Conservation (phyloP, 345 rosid species). For the Brassica incana region DNA sequence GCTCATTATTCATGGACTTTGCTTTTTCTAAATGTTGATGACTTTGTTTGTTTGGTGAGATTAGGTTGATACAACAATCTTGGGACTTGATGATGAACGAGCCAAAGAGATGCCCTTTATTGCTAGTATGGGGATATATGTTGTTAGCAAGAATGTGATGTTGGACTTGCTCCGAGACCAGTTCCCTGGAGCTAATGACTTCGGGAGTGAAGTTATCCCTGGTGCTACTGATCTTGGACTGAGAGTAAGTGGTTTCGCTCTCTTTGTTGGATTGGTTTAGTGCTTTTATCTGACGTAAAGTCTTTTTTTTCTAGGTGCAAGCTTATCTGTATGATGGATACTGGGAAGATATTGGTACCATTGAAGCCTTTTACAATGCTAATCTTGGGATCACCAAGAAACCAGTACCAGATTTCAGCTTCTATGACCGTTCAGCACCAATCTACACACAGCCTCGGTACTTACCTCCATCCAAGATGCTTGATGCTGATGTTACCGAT, state of each 20-base stretch:
- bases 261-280: not conserved
- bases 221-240: slow-evolving; percentile 89
- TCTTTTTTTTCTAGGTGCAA: slow-evolving; percentile 64
- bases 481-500: slow-evolving; percentile 96
- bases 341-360: slow-evolving; percentile 98
- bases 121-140: slow-evolving; percentile 99
- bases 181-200: slow-evolving; percentile 99
- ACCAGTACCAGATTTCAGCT: slow-evolving; percentile 97
- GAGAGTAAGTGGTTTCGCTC: slow-evolving; percentile 55
- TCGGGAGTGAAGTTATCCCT: slow-evolving; percentile 97
- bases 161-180: slow-evolving; percentile 73
- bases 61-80: slow-evolving; percentile 92
- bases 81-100: slow-evolving; percentile 88
- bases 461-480: slow-evolving; percentile 97
- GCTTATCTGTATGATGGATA: slow-evolving; percentile 96
- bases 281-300: not conserved
- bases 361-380: slow-evolving; percentile 95
- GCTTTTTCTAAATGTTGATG: not conserved
- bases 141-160: slow-evolving; percentile 91
- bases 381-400: slow-evolving; percentile 94
- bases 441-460: slow-evolving; percentile 97
- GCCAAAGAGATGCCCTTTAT: slow-evolving; percentile 94
- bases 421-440: slow-evolving; percentile 95
- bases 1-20: not conserved
- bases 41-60: not conserved